A percentile compares a stretch with the other conserved stretches of the same genome.
These are phyloP conservation scores for Xylaria sp. DNA, from an alignment of 2,329 filamentous ascomycete species.

Conservation along the genomic window DNA sequence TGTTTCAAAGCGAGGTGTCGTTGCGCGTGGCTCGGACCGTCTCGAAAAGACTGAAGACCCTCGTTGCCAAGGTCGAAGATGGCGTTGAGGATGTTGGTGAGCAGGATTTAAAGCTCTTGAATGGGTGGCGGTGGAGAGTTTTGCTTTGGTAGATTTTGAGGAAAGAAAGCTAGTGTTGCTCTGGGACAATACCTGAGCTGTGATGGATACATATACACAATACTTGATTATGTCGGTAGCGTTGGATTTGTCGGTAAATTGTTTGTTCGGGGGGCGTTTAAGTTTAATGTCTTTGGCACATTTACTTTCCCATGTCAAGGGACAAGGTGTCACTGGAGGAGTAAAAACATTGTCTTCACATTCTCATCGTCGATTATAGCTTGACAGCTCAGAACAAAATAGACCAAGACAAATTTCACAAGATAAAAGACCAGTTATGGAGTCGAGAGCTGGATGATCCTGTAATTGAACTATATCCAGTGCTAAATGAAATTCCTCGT, in stretches of 20 bases:
- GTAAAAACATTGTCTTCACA: not conserved
- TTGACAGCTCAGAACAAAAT: not conserved
- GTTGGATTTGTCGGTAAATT: not conserved
- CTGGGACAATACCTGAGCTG: not conserved
- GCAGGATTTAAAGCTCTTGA: constrained; percentile 60
- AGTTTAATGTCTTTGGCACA: not conserved
- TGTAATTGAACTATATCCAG: not conserved
- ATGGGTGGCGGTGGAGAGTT: constrained; percentile 68
- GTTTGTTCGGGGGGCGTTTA: not conserved
- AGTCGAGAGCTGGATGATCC: not conserved
- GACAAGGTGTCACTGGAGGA: not conserved
- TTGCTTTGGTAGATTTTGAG: constrained; percentile 54
- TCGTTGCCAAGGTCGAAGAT: constrained; percentile 59
- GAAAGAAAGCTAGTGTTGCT: not conserved
- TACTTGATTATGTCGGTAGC: not conserved
- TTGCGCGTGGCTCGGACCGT: constrained; percentile 64
- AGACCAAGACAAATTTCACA: not conserved
- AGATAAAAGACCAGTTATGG: not conserved
- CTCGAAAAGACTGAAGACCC: constrained; percentile 59
- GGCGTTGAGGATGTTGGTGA: constrained; percentile 59
- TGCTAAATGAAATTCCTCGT: not conserved
- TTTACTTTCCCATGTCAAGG: not conserved
- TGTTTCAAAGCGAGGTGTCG: constrained; percentile 68
- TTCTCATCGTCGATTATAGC: not conserved
- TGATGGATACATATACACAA: not conserved